Percentiles rank a stretch among this genome's conserved stretches.
Evolutionary conservation across 768 basidiomycete genomes (phyloP).

Genomic region (Auricularia sp.): DNA sequence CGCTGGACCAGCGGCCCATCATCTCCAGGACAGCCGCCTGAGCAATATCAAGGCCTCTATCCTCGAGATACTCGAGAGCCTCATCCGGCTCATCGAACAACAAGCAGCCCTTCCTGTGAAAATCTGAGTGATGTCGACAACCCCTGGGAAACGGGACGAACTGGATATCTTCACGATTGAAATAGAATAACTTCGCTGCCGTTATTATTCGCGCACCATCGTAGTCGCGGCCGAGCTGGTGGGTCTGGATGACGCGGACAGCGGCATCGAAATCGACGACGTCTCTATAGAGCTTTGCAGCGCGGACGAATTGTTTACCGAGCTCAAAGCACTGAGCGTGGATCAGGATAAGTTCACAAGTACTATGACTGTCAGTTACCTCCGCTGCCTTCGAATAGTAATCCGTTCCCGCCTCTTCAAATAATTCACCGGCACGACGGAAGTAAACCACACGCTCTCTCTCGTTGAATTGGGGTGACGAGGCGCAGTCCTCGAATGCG

Average conservation of each 20-base stretch:
- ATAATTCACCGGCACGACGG: conserved; percentile 38
- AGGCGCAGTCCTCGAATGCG: conserved; percentile 38
- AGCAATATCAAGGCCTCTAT: conserved; percentile 40
- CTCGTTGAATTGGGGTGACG: conserved; percentile 20
- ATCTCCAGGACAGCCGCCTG: conserved; percentile 35
- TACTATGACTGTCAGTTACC: conserved; percentile 22
- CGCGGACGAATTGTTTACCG: conserved; percentile 5
- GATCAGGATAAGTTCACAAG: neutral
- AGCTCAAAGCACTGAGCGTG: conserved; percentile 4
- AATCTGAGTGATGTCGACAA: conserved; percentile 1
- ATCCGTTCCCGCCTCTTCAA: conserved; percentile 24
- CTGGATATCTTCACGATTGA: conserved; percentile 28
- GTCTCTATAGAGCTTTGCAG: conserved; percentile 41
- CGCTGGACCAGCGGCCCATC: conserved; percentile 35
- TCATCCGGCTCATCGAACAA: conserved; percentile 46
- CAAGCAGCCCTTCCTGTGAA: conserved; percentile 32
- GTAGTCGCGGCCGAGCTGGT: conserved; percentile 24
- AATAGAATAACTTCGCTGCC: conserved; percentile 38
- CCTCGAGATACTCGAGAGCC: conserved; percentile 45
- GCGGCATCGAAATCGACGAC: conserved; percentile 45
- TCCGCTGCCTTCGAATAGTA: conserved; percentile 35
- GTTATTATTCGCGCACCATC: conserved; percentile 30
- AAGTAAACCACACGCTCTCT: conserved; percentile 26
- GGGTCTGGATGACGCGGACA: conserved; percentile 30
- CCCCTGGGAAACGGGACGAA: conserved; percentile 14